phyloP scores from a whole-genome alignment of 2,329 filamentous ascomycete species.

The Eutypa lata region DNA sequence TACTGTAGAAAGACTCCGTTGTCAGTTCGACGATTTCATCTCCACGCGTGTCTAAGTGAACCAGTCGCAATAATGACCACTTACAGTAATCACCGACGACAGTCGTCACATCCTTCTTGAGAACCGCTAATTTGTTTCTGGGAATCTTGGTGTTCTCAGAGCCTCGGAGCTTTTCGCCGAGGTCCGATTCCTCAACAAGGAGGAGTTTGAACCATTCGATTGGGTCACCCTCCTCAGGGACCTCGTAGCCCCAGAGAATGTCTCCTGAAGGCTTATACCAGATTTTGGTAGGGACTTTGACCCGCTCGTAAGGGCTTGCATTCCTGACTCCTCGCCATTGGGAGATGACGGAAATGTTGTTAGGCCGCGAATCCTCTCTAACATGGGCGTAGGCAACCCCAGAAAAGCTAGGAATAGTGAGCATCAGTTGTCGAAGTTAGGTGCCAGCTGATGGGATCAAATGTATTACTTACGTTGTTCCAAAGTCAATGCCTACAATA shows the following conservation, averaged over 20 bases:
- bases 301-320: not conserved
- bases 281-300: not conserved
- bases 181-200: slow-evolving; percentile 29
- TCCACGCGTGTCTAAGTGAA: too few relatives aligned
- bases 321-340: not conserved
- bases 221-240: slow-evolving; percentile 16
- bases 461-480: not conserved
- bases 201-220: slow-evolving; percentile 42
- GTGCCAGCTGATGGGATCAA: not conserved
- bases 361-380: not conserved
- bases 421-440: not conserved
- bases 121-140: fast-evolving
- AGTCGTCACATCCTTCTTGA: slow-evolving; percentile 13
- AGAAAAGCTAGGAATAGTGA: not conserved
- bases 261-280: not conserved
- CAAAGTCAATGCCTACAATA: not conserved
- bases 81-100: not conserved
- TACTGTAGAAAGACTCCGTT: slow-evolving; percentile 7
- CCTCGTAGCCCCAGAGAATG: slow-evolving; percentile 16
- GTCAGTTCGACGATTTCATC: too few relatives aligned
- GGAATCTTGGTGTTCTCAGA: slow-evolving; percentile 18
- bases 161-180: slow-evolving; percentile 13
- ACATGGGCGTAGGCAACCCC: not conserved
- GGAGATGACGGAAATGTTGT: not conserved
- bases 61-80: not conserved